Percentiles rank a stretch among this genome's conserved stretches.
Evolutionary conservation across 768 basidiomycete species (phyloP).

Genomic region (Kwoniella sp.): DNA sequence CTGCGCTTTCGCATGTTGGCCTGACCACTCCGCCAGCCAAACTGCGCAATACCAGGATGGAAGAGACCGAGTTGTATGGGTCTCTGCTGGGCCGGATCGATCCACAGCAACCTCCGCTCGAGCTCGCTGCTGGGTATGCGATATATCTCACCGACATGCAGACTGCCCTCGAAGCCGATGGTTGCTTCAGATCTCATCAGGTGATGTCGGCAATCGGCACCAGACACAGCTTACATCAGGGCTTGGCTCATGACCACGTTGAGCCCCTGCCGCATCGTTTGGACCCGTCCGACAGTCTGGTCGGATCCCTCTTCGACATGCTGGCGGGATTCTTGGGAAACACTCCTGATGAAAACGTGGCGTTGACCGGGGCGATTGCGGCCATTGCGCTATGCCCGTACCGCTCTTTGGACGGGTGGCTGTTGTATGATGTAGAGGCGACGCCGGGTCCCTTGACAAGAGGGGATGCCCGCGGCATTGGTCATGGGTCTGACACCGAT

Average conservation of each 20-base stretch:
- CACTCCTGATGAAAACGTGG: slow-evolving; percentile 79
- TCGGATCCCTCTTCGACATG: slow-evolving; percentile 65
- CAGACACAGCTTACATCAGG: too few species aligned
- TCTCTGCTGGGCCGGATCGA: slow-evolving; percentile 40
- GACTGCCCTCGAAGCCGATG: slow-evolving; percentile 71
- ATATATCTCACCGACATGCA: slow-evolving; percentile 57
- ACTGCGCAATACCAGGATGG: slow-evolving; percentile 27
- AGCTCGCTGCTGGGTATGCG: slow-evolving; percentile 49
- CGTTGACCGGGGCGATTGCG: slow-evolving; percentile 75
- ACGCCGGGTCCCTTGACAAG: background rate
- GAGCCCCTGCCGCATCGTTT: slow-evolving; percentile 57
- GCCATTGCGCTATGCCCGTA: slow-evolving; percentile 78
- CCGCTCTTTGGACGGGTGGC: slow-evolving; percentile 81
- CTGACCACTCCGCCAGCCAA: slow-evolving; percentile 54
- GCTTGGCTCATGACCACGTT: slow-evolving; percentile 11
- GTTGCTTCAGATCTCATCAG: slow-evolving; percentile 73
- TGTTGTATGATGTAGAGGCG: slow-evolving; percentile 57
- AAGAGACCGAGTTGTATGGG: slow-evolving; percentile 42
- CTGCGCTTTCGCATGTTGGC: slow-evolving; percentile 54
- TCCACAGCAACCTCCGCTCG: slow-evolving; percentile 19
- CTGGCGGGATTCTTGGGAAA: slow-evolving; percentile 78
- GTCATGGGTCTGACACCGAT: background rate
- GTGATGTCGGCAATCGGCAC: too few species aligned
- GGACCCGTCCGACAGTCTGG: slow-evolving; percentile 69
- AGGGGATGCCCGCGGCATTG: slow-evolving; percentile 1